Base-by-base conservation (phyloP, 176 grass and related monocot species). In the Olyra latifolia region DNA sequence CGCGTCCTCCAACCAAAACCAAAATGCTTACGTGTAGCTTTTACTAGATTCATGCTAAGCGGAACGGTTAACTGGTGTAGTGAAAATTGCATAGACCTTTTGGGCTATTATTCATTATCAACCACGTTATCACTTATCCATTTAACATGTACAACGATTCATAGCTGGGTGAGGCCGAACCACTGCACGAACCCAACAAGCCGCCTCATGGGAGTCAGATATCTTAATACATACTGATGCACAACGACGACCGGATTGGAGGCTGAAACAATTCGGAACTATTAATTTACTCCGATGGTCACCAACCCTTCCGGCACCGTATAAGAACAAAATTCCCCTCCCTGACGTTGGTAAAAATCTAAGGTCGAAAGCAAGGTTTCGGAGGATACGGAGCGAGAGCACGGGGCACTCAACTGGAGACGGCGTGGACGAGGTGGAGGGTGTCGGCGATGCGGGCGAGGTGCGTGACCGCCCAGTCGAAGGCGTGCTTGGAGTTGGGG, bases 401-500 rank as follows among this genome's bases (percentile, higher is more conserved):
- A 20, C 10, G 64, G 42, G 8, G 71, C 10, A 39, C 90, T 87
- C 71, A 86, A 94, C 94, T 94, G 71, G 87, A 77, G 59, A 94
- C 94, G 72, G 87, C 91, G 58, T 91, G 91, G 78, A 97, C 78
- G 49, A 97, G 82, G 82, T 97, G 91, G 72, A 97, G 32, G 28
- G 94, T 97, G 80, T 97, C 91, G 75, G 91, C 94, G 46, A 94
- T 83, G 82, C 91, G 91, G 53, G 89, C 86, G 73, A 97, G 22
- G 87, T 97, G 94, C 43, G 72, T 78, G 81, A 97, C 84, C 74
- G 84, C 81, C 94, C 94, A 94, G 71, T 93, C 89, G 81, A 94
- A 93, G 74, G 94, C 94, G 77, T 97, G 91, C 74, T 85, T 93
- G 81, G 88, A 89, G 76, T 97, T 97, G 2, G 91, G 87, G 15